Conservation (phyloP, 257 asterid species). For the Solanum bulbocastanum region DNA sequence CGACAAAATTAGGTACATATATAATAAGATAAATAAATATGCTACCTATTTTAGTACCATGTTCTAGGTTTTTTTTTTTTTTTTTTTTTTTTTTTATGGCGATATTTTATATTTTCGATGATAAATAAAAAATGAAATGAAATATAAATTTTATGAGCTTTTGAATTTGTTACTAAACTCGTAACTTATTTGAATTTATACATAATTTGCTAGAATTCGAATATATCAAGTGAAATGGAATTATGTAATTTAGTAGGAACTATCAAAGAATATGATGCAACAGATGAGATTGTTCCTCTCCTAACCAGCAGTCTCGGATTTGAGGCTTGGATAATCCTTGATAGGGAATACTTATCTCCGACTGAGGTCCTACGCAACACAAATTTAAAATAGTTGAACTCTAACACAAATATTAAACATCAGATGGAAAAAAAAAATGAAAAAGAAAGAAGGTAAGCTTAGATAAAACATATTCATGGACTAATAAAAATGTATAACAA, state of each 20-base stretch:
- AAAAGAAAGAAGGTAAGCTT: no score
- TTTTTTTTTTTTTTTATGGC: neutral
- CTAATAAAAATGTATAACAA: neutral
- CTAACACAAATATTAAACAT: no score
- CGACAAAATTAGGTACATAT: neutral
- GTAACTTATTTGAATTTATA: neutral
- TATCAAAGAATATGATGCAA: no score
- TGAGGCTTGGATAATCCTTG: no score
- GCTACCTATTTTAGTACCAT: neutral
- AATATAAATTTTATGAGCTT: neutral
- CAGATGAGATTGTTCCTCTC: no score
- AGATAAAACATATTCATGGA: neutral
- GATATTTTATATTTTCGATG: neutral
- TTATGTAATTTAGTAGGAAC: neutral
- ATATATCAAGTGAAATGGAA: neutral
- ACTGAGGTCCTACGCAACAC: no score
- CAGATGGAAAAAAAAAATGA: no score
- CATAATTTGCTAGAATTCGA: neutral
- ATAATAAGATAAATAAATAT: neutral
- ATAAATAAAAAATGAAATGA: neutral
- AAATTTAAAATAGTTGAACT: no score
- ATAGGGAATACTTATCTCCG: accelerated
- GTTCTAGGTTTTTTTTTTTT: neutral
- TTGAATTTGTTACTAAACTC: neutral
- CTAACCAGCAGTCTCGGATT: no score